phyloP scores from a whole-genome alignment of 805 yeast species.

The Metschnikowia proteae region DNA sequence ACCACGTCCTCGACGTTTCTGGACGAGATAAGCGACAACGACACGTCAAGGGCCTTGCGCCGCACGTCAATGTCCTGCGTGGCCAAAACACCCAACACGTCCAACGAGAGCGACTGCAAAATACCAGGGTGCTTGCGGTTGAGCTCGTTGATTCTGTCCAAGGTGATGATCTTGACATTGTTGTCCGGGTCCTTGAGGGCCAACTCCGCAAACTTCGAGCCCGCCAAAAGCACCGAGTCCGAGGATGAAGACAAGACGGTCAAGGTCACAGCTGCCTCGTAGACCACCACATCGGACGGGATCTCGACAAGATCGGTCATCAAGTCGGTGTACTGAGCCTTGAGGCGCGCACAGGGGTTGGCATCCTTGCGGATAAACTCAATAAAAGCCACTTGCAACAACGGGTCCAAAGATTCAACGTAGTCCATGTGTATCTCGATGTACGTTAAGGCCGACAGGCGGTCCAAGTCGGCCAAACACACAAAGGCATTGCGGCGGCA shows the following conservation, averaged over 20 bases:
- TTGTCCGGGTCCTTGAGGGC: constrained; percentile 93
- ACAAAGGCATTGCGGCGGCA: constrained; percentile 95
- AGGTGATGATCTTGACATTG: constrained; percentile 87
- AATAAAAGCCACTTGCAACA: constrained; percentile 83
- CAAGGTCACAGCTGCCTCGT: constrained; percentile 87
- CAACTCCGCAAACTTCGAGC: constrained; percentile 78
- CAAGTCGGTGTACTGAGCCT: constrained; percentile 66
- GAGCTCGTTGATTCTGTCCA: constrained; percentile 78
- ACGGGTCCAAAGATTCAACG: constrained; percentile 68
- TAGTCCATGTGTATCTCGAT: constrained; percentile 64
- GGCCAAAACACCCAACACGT: constrained; percentile 79
- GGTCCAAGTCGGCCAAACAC: constrained; percentile 74
- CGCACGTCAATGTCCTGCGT: constrained; percentile 91
- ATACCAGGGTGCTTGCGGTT: constrained; percentile 74
- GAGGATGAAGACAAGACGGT: constrained; percentile 59
- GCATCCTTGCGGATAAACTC: constrained; percentile 84
- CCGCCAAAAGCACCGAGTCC: constrained; percentile 69
- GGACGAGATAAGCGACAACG: constrained; percentile 74
- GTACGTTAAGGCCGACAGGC: constrained; percentile 80
- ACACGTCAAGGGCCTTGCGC: constrained; percentile 76
- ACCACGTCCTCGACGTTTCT: constrained; percentile 94
- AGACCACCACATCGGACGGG: constrained; percentile 68
- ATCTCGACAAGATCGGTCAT: constrained; percentile 71
- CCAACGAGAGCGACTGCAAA: constrained; percentile 78
- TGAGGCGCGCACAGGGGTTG: constrained; percentile 50